Conservation (phyloP, 2,329 filamentous ascomycete genomes). For the Ascochyta clinopodiicola region DNA sequence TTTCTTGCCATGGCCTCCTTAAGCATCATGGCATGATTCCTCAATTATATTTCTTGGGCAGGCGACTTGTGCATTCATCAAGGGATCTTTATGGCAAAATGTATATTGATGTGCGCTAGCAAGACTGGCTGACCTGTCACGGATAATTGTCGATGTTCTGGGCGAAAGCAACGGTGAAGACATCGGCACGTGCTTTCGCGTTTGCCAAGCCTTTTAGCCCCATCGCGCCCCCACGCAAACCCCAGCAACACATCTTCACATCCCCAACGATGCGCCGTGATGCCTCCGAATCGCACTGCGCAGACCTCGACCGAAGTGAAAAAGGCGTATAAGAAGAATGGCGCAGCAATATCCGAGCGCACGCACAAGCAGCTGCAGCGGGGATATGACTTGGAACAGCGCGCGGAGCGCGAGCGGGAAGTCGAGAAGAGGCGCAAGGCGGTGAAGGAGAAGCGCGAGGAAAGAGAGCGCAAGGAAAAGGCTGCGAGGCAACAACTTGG, state of each 20-base stretch:
- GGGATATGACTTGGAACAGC: slow-evolving; percentile 38
- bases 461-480: slow-evolving; percentile 42
- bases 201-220: not conserved
- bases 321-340: slow-evolving; percentile 41
- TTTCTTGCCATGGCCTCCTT: too few species aligned
- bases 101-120: too few species aligned
- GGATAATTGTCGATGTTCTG: not conserved
- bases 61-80: too few species aligned
- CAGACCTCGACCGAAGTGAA: slow-evolving; percentile 47
- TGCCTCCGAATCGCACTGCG: slow-evolving; percentile 38
- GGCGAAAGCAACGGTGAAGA: not conserved
- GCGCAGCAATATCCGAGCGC: slow-evolving; percentile 30
- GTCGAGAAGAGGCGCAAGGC: slow-evolving; percentile 38
- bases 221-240: not conserved
- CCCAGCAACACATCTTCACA: not conserved
- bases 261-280: slow-evolving; percentile 15
- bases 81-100: too few species aligned
- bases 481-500: slow-evolving; percentile 38
- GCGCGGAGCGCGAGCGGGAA: slow-evolving; percentile 42
- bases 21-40: too few species aligned
- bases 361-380: slow-evolving; percentile 43
- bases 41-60: too few species aligned
- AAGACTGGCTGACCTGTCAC: too few species aligned
- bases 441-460: slow-evolving; percentile 41
- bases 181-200: not conserved